Evolutionary conservation across 2,329 filamentous ascomycete genomes (phyloP), one percentile per base, ranked within the genome.

Genomic region (Leptoxyphium fumago): DNA sequence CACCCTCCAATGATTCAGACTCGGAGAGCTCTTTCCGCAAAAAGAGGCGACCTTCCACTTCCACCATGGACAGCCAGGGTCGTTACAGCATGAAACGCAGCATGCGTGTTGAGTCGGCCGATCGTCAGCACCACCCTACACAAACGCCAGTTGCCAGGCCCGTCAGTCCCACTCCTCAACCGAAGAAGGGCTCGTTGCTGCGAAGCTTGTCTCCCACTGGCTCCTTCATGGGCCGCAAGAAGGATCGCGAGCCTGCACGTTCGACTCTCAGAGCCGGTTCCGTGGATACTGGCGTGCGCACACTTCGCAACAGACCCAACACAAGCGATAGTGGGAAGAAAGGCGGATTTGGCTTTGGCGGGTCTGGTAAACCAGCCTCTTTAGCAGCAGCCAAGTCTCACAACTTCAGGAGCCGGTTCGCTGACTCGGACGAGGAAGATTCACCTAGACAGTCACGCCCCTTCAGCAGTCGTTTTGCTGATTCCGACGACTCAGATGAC

Each of bases 21-120:
- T 71, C 69, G 3, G 68, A 63, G 17, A 94, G 84, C 63, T 94
- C 85, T 59, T 94, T 94, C 66, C 82, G 76, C 56, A 80, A 84
- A 26, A 73, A 48, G 64, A 72, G 32, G 58, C 65, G 42, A 58
- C 61, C 5, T 6, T 45, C 51, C 45, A 43, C 46, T 41, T 47
- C 58, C 45, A 43, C 54, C 1, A 44, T 49, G 3, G 63, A 63
- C 36, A 62, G 69, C 38, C 70, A 70, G 0, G 66, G 67, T 3
- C 56, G 63, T 18, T 73, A 77, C 43, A 72, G 68, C 1, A 84
- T 94, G 69, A 79, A 80, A 45, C 73, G 70, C 42, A 85, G 83
- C 1, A 84, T 94, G 83, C 74, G 87, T 46, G 65, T 63, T 21
- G 58, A 63, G 21, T 58, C 67, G 15, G 60, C 64, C 8, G 60